Evolutionary conservation across 2,329 filamentous ascomycete genomes (phyloP), one percentile per base, ranked within the genome.

Genomic region (Fonsecaea pedrosoi): DNA sequence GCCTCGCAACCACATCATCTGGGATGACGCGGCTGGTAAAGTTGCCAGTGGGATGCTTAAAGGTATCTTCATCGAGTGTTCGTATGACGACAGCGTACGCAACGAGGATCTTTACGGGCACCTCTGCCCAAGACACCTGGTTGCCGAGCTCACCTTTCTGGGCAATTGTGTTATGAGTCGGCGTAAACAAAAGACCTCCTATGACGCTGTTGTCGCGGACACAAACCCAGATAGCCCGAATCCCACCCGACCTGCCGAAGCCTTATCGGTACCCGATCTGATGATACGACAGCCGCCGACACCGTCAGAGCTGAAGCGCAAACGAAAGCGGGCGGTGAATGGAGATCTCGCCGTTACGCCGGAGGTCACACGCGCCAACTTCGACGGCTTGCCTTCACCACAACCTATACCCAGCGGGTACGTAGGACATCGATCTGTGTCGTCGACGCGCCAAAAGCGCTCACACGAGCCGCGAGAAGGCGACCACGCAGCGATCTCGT

Each of bases 41-140:
- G 88, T 99, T 32, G 90, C 84, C 0, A 80, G 84, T 0, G 92
- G 92, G 1, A 83, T 85, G 3, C 84, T 99, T 0, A 86, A 84
- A 0, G 94, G 90, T 10, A 90, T 99, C 12, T 94, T 98, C 75
- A 96, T 99, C 73, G 95, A 99, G 81, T 98, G 94, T 78, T 96
- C 92, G 69, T 99, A 94, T 77, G 91, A 92, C 68, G 90, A 97
- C 77, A 86, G 87, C 7, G 90, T 93, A 73, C 84, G 87, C 25
- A 89, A 95, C 67, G 89, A 90, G 58, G 86, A 89, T 0, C 83
- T 99, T 0, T 99, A 93, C 71, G 95, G 95, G 0, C 95, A 99
- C 73, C 82, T 99, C 13, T 92, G 92, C 42, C 95, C 95, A 0
- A 84, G 88, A 0, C 95, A 92, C 76, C 80, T 99, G 12, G 87